These are phyloP conservation scores for Trypanosoma mega DNA, from an alignment of 208 protist genomes.

Conservation along the genomic window DNA sequence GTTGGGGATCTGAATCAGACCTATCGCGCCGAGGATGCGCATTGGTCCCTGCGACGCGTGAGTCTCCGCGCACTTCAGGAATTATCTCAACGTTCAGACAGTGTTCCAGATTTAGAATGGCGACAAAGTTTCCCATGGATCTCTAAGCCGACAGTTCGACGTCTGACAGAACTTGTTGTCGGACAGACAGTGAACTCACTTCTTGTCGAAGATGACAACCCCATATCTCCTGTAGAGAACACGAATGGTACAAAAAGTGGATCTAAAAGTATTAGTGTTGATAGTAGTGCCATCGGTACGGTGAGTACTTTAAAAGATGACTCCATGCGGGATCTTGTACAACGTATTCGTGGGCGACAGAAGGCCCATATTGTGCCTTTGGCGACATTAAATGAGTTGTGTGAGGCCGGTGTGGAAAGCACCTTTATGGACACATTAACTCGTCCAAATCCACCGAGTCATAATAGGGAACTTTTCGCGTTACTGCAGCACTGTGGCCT, in stretches of 20 bases:
- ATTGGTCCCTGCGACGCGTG: slow-evolving; percentile 69
- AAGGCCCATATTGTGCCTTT: slow-evolving; percentile 3
- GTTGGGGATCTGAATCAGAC: slow-evolving; percentile 86
- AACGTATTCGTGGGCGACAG: slow-evolving; percentile 2
- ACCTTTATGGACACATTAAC: slow-evolving; percentile 45
- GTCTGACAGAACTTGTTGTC: slow-evolving; percentile 12
- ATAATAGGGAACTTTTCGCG: slow-evolving; percentile 68
- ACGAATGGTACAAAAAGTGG: neutral
- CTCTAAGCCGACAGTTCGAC: neutral
- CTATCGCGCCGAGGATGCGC: slow-evolving; percentile 69
- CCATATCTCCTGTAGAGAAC: neutral
- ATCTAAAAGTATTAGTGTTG: slow-evolving; percentile 14
- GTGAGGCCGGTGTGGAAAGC: slow-evolving; percentile 45
- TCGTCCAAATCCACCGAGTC: slow-evolving; percentile 27
- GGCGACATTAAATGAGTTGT: slow-evolving; percentile 38
- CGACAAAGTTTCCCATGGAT: slow-evolving; percentile 18
- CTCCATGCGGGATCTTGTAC: neutral
- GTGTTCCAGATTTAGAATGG: slow-evolving; percentile 36
- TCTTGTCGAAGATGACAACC: neutral
- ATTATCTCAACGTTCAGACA: slow-evolving; percentile 30
- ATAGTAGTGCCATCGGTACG: neutral
- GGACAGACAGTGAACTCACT: slow-evolving; percentile 10
- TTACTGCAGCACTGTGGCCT: slow-evolving; percentile 58
- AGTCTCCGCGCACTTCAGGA: slow-evolving; percentile 32
- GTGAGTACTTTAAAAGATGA: neutral